Percentiles rank a stretch among this genome's conserved stretches.
Conservation (phyloP, 805 yeast species). For the Pichia sporocuriosa region DNA sequence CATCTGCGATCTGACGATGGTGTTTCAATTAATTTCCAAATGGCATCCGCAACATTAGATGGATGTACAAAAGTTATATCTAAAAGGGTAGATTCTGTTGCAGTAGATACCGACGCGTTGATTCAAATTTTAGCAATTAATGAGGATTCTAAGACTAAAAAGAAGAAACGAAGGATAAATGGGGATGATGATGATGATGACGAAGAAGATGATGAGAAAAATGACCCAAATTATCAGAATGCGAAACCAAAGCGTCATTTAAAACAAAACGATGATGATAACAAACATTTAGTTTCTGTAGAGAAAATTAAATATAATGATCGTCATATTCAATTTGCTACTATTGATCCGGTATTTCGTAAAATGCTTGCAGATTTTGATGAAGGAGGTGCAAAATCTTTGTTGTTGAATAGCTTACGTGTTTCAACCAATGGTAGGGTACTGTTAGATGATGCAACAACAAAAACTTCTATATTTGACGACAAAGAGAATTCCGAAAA, state of each 20-base stretch:
- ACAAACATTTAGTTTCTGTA: no score
- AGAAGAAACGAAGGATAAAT: not conserved
- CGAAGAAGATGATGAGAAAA: slow-evolving; percentile 20
- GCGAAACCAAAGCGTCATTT: no score
- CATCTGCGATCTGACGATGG: slow-evolving; percentile 37
- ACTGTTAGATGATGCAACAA: slow-evolving; percentile 54
- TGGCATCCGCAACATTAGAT: slow-evolving; percentile 42
- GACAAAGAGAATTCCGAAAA: not conserved
- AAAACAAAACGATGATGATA: slow-evolving; percentile 13
- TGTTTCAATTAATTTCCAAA: slow-evolving; percentile 39
- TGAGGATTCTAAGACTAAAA: slow-evolving; percentile 18
- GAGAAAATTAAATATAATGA: slow-evolving; percentile 3
- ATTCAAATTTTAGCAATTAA: slow-evolving; percentile 55
- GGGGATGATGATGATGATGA: slow-evolving; percentile 18
- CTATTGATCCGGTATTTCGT: slow-evolving; percentile 67
- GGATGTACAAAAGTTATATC: slow-evolving; percentile 47
- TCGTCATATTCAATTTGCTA: slow-evolving; percentile 2
- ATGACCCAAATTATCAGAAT: slow-evolving; percentile 1
- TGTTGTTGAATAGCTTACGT: slow-evolving; percentile 53
- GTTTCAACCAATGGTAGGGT: slow-evolving; percentile 49
- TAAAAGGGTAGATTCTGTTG: slow-evolving; percentile 40
- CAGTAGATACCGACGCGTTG: slow-evolving; percentile 29
- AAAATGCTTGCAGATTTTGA: slow-evolving; percentile 73
- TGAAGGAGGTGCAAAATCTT: slow-evolving; percentile 75
- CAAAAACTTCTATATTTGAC: not conserved